Evolutionary conservation across 1,139 yeast species (phyloP).

Genomic region (Geotrichum phurueaensis): DNA sequence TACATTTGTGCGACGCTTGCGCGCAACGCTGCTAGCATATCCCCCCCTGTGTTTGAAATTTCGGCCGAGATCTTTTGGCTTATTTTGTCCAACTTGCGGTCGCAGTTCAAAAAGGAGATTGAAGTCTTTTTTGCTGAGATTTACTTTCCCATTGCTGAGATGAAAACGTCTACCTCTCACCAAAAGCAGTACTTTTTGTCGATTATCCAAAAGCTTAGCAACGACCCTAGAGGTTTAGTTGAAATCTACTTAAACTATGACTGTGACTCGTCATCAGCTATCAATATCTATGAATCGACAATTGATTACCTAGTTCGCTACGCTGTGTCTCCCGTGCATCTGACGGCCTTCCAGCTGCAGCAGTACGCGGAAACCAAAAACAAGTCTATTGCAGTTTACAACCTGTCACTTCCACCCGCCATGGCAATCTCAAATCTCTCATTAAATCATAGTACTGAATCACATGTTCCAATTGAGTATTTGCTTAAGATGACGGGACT

Average conservation of each 20-base stretch:
- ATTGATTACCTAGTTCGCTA: constrained; percentile 72
- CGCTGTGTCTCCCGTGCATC: constrained; percentile 66
- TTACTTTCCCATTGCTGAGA: constrained; percentile 88
- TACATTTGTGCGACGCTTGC: constrained; percentile 77
- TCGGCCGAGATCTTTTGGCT: constrained; percentile 93
- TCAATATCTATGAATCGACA: constrained; percentile 78
- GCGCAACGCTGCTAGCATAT: constrained; percentile 86
- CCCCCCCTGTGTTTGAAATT: constrained; percentile 88
- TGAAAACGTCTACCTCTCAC: constrained; percentile 85
- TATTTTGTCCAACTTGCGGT: constrained; percentile 71
- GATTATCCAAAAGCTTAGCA: constrained; percentile 71
- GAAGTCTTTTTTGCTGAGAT: constrained; percentile 92
- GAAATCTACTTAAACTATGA: constrained; percentile 94
- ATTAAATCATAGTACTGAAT: constrained; percentile 50
- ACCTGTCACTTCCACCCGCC: constrained; percentile 65
- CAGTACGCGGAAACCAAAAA: constrained; percentile 59
- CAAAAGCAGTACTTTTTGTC: constrained; percentile 84
- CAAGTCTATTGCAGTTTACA: constrained; percentile 66
- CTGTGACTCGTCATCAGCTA: constrained; percentile 70
- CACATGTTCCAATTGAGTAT: constrained; percentile 48
- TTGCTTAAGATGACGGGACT: constrained; percentile 79
- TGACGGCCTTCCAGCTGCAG: constrained; percentile 60
- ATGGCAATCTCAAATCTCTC: constrained; percentile 57
- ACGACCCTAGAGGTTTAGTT: constrained; percentile 83
- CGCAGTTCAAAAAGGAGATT: constrained; percentile 84